Evolutionary conservation across 2,329 filamentous ascomycete genomes (phyloP).

Genomic region (Metarhizium brunneum): DNA sequence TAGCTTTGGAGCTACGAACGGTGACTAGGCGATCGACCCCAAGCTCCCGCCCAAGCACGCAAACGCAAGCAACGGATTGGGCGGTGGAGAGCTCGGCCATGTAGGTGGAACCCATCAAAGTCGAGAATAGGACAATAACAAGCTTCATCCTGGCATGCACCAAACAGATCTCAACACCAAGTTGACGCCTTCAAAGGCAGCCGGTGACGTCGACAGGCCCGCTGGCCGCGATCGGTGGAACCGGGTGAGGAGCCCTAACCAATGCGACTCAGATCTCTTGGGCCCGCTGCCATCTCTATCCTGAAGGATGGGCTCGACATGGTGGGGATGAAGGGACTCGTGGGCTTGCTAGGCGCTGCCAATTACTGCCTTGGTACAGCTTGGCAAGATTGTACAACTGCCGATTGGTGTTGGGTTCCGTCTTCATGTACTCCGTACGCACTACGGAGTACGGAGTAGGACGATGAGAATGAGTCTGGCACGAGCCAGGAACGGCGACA

Average conservation of each 20-base stretch:
- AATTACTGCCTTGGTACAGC: neutral
- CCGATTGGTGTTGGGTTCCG: neutral
- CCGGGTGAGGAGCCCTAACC: neutral
- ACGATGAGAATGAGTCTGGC: neutral
- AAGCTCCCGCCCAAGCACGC: neutral
- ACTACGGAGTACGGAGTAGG: neutral
- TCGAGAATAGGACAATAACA: neutral
- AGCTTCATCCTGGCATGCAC: neutral
- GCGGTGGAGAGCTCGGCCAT: neutral
- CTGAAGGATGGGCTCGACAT: neutral
- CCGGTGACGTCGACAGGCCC: conserved; percentile 3
- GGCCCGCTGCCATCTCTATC: neutral
- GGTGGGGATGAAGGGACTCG: neutral
- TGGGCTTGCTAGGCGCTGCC: neutral
- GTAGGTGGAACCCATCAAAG: neutral
- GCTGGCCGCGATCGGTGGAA: conserved; percentile 7
- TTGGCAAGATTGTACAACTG: neutral
- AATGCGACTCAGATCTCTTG: neutral
- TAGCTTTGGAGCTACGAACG: no score
- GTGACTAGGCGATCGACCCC: neutral
- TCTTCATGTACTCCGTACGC: neutral
- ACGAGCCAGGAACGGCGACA: neutral
- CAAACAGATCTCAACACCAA: neutral
- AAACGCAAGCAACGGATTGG: neutral
- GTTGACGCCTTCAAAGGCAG: neutral